Evolutionary conservation across 2,329 filamentous ascomycete species (phyloP), one percentile per base, ranked within the genome.

Genomic region (Colletotrichum sp.): DNA sequence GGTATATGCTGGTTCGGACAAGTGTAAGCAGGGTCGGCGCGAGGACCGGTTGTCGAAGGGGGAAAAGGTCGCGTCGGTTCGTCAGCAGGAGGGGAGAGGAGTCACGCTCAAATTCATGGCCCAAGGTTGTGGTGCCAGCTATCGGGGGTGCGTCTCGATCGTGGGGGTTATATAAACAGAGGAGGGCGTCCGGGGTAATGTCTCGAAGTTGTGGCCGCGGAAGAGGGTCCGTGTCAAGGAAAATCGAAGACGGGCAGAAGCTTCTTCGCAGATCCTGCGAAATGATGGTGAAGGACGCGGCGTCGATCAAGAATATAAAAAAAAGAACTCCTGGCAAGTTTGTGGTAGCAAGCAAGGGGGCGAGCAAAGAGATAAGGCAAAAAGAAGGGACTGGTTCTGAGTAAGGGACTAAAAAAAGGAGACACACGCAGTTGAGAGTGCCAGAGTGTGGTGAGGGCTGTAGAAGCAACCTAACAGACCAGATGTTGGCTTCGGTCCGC

Each of bases 71-170:
- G 43, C 43, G 43, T 52, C 43, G 43, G 43, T 52, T 73, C 73
- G 73, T 76, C 72, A 76, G 66, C 72, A 75, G 56, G 32, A 71
- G 55, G 38, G 21, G 34, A 36, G 24, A 18, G 21, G 21, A 14
- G 56, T 75, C 64, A 63, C 64, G 34, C 24, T 65, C 30, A 63
- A 59, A 69, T 24, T 75, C 75, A 76, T 76, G 63, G 63, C 75
- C 72, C 55, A 21, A 32, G n/a, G 21, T 48, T 52, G 71, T 43
- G 26, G 64, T 36, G 61, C 55, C 26, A n/a, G 24, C 52, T 56
- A n/a, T 28, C 6, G 21, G 34, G 64, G 28, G 52, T 24, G 21
- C 43, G 59, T 62, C 43, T 65, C 13, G 52, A n/a, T 52, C 59
- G 12, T 52, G 43, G 43, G 43, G 38, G 56, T 18, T 73, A 73